Evolutionary conservation across 1,284 basidiomycete genomes (phyloP).

Genomic region (Boletellus dicymbophilus): DNA sequence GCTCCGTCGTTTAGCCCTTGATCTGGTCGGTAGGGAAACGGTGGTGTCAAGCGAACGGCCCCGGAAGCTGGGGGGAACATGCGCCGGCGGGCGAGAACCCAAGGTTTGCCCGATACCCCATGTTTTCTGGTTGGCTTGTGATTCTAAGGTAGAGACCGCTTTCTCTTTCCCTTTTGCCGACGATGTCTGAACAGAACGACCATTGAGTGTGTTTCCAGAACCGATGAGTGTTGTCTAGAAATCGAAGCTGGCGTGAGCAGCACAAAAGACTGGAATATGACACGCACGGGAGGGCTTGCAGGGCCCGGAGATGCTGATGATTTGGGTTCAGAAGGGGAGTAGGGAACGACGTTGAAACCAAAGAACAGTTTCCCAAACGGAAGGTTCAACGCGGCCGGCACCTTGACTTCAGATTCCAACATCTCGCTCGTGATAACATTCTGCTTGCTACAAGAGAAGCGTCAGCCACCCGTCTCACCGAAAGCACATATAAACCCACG

Average conservation of each 20-base stretch:
- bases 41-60: slow-evolving; percentile 48
- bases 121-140: slow-evolving; percentile 29
- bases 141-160: slow-evolving; percentile 36
- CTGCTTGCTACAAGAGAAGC: slow-evolving; percentile 59
- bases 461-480: slow-evolving; percentile 11
- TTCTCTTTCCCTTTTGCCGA: slow-evolving; percentile 57
- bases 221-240: slow-evolving; percentile 47
- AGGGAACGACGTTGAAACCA: slow-evolving; percentile 80
- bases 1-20: slow-evolving; percentile 46
- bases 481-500: slow-evolving; percentile 53
- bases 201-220: slow-evolving; percentile 54
- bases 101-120: slow-evolving; percentile 67
- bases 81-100: slow-evolving; percentile 40
- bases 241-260: slow-evolving; percentile 1
- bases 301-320: slow-evolving; percentile 31
- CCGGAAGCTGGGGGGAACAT: slow-evolving; percentile 35
- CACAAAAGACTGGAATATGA: not conserved
- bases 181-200: slow-evolving; percentile 37
- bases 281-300: slow-evolving; percentile 29
- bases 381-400: slow-evolving; percentile 88
- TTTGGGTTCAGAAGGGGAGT: slow-evolving; percentile 50
- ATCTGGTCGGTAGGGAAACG: slow-evolving; percentile 41
- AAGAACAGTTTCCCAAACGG: slow-evolving; percentile 96
- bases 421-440: slow-evolving; percentile 86
- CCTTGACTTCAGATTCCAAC: slow-evolving; percentile 75